These are phyloP conservation scores for Nemophila menziesii DNA, from an alignment of 257 asterid genomes.

Conservation along the genomic window DNA sequence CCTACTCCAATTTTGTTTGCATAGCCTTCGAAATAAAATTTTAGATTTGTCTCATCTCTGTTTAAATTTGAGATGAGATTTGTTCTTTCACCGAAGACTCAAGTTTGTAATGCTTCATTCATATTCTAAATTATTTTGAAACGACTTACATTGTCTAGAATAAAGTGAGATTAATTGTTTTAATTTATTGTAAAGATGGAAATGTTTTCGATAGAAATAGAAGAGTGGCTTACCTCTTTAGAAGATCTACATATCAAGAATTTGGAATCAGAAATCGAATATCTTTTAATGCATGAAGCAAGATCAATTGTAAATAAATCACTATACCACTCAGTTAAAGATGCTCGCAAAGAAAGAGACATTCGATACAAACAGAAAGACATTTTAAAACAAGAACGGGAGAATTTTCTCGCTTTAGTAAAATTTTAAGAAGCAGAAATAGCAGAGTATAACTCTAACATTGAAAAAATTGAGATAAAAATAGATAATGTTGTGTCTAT, in stretches of 20 bases:
- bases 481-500: slow-evolving; percentile 18
- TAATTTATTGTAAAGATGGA: too few relatives aligned
- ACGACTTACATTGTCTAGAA: too few relatives aligned
- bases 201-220: slow-evolving; percentile 19
- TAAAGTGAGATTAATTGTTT: too few relatives aligned
- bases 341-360: slow-evolving; percentile 27
- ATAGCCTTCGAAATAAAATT: too few relatives aligned
- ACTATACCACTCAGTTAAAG: slow-evolving; percentile 24
- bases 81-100: too few relatives aligned
- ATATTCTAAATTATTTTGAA: too few relatives aligned
- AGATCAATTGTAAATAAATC: slow-evolving; percentile 16
- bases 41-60: too few relatives aligned
- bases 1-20: too few relatives aligned
- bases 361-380: slow-evolving; percentile 23
- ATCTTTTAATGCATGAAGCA: slow-evolving; percentile 22
- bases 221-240: slow-evolving; percentile 20
- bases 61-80: too few relatives aligned
- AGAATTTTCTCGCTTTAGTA: slow-evolving; percentile 27
- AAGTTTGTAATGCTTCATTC: too few relatives aligned
- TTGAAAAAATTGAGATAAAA: slow-evolving; percentile 25
- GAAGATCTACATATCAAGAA: slow-evolving; percentile 28
- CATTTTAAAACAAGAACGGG: slow-evolving; percentile 24
- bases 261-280: slow-evolving; percentile 27
- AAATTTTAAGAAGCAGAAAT: slow-evolving; percentile 37
- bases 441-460: slow-evolving; percentile 25